Base-by-base conservation (phyloP, 2,329 filamentous ascomycete genomes). In the Sporothrix euskadiensis region DNA sequence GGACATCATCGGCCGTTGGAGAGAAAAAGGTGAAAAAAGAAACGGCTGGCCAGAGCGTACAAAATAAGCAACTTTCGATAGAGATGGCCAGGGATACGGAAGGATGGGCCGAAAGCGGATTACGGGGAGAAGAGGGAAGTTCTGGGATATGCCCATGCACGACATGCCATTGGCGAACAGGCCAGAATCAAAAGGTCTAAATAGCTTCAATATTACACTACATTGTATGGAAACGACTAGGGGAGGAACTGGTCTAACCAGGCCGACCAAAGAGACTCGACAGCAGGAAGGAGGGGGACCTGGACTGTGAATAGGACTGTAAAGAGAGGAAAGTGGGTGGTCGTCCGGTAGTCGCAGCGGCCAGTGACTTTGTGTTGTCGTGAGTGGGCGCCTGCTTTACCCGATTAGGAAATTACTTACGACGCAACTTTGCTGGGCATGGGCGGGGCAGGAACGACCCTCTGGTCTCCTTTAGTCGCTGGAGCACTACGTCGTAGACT, bases 401-500 rank as follows among this genome's bases (percentile, higher is more conserved):
- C 71, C 22, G 8, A 57, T 41, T 54, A 65, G 71, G 71, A 12
- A 72, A 66, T 57, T 72, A 16, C 8, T 66, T 72, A 72, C 71
- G 71, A 72, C 2, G 4, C 16, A 26, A 56, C 35, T 35, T 44
- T 44, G 19, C 22, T 41, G 59, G 16, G 32, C 61, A 52, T 10
- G 26, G 44, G 30, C 16, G 65, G 65, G 26, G 44, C 26, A 68
- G 44, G 26, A 32, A 30, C 65, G 59, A 41, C 56, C 44, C 44
- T 49, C 19, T 49, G 44, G 44, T 49, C 44, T 19, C 52, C 52
- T 56, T 54, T 10, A 2, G n/a, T 56, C 52, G 2, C 22, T n/a
- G 10, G 14, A 44, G 35, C 22, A 39, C 57, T 49, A 26, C 26
- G 26, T 26, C 26, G 26, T 26, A 49, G 9, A 41, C n/a, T 32